A percentile compares a stretch with the other conserved stretches of the same genome.
Evolutionary conservation across 2,329 filamentous ascomycete genomes (phyloP).

Genomic region (Aspergillus vadensis): DNA sequence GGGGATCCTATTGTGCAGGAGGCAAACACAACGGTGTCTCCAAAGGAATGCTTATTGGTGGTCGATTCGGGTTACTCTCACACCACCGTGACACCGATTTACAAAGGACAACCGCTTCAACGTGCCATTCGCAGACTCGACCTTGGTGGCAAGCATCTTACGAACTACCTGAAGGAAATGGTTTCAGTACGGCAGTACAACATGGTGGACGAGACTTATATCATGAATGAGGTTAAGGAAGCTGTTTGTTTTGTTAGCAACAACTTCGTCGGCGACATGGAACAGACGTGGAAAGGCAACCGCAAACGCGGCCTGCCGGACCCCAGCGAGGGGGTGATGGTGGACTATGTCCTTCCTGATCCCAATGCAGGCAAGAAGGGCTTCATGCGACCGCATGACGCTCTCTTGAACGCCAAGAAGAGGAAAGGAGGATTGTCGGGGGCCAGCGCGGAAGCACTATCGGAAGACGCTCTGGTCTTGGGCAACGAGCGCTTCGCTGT

Average conservation of each 20-base stretch:
- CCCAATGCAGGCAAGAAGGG: slow-evolving; percentile 66
- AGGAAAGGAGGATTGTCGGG: slow-evolving; percentile 52
- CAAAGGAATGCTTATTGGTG: slow-evolving; percentile 80
- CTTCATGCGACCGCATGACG: slow-evolving; percentile 75
- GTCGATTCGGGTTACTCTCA: slow-evolving; percentile 93
- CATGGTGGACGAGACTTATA: slow-evolving; percentile 88
- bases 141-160: slow-evolving; percentile 88
- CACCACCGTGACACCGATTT: slow-evolving; percentile 84
- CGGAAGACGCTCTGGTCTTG: slow-evolving; percentile 81
- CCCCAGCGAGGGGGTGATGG: slow-evolving; percentile 59
- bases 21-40: slow-evolving; percentile 46
- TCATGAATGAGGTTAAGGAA: slow-evolving; percentile 97
- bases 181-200: slow-evolving; percentile 92
- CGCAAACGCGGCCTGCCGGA: slow-evolving; percentile 41
- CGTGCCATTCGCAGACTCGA: slow-evolving; percentile 81
- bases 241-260: slow-evolving; percentile 78
- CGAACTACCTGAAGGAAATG: slow-evolving; percentile 87
- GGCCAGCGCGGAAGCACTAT: slow-evolving; percentile 48
- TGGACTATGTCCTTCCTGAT: slow-evolving; percentile 92
- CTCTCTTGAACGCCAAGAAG: slow-evolving; percentile 58
- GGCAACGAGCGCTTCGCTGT: slow-evolving; percentile 90
- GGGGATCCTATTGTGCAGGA: slow-evolving; percentile 56
- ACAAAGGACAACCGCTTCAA: slow-evolving; percentile 78
- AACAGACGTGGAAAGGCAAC: slow-evolving; percentile 80
- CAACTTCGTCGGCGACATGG: slow-evolving; percentile 76